These are phyloP conservation scores for Antitrichia curtipendula DNA, from an alignment of 225 moss, liverwort and hornwort species.

Conservation along the genomic window DNA sequence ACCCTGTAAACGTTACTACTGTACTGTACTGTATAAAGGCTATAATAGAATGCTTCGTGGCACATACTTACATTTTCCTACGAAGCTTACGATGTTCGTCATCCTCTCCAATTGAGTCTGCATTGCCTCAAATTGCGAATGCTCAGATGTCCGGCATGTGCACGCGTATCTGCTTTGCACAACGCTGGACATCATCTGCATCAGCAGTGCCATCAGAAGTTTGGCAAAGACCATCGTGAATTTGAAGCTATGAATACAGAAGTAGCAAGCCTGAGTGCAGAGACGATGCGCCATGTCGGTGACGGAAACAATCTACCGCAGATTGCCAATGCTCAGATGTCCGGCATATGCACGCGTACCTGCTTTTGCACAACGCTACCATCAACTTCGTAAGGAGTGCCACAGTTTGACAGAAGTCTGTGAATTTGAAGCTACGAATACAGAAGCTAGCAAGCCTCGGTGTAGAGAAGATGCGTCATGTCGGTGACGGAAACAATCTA, in stretches of 20 bases:
- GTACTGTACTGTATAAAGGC: background rate
- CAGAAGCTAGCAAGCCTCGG: background rate
- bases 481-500: background rate
- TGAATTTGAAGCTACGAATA: background rate
- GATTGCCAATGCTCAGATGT: background rate
- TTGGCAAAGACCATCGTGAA: background rate
- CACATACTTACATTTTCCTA: background rate
- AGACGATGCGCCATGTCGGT: background rate
- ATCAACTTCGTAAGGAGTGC: too few species aligned
- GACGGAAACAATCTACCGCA: background rate
- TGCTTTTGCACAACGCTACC: background rate
- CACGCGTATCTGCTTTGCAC: background rate
- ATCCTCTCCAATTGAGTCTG: background rate
- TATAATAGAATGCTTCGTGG: background rate
- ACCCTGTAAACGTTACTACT: background rate
- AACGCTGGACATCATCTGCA: background rate
- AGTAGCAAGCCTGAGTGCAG: background rate
- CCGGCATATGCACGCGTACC: background rate
- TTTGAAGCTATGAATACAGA: background rate
- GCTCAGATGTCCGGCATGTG: background rate
- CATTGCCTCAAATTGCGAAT: background rate
- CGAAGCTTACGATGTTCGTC: background rate
- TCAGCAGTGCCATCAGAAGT: background rate
- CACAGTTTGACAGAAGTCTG: too few species aligned
- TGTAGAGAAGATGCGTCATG: background rate